Base-by-base conservation (phyloP, 306 rosid species). In the Vachellia collinsii region DNA sequence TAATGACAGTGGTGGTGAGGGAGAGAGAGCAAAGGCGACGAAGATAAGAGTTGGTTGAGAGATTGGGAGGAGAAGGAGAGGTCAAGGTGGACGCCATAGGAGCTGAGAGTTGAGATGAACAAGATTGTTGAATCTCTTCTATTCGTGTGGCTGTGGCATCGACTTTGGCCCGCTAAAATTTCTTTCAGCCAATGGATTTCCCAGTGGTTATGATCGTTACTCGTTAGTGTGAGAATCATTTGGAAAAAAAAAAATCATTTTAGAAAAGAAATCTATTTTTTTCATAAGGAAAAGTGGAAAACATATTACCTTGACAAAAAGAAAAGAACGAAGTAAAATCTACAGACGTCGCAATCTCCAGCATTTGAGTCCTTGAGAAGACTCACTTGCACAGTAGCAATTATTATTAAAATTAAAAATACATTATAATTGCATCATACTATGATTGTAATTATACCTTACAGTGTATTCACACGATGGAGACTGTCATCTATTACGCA, bases 61-160 rank as follows among this genome's bases (percentile, higher is more conserved):
- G 79, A 78, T 23, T 81, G 25, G 83, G 80, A 63, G 79, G 81
- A 81, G 84, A 62, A 76, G 80, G 86, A 75, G 82, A 82, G 17
- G 62, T 43, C 36, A 82, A 73, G 51, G 87, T 64, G 56, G 78
- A 85, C n/a, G 97, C 97, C 96, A 89, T 92, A 77, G 44, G 56
- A 23, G 39, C 23, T 11, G 56, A 44, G 74, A 22, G 20, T 11
- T 43, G 74, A 22, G 74, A 42, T 20, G 56, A 70, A 46, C 39
- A 3, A 44, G 75, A 70, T 23, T 36, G 37, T 75, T 79, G 76
- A 16, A 51, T 48, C 75, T 65, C 79, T 42, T 41, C n/a, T 23
- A 22, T 83, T 69, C 77, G 79, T 89, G 90, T 91, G 93, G 92
- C 85, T 87, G 75, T 3, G 63, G 13, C 12, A n/a, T n/a, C 25